Evolutionary conservation across 768 basidiomycete species (phyloP).

Genomic region (Nevesoporus exiguus): DNA sequence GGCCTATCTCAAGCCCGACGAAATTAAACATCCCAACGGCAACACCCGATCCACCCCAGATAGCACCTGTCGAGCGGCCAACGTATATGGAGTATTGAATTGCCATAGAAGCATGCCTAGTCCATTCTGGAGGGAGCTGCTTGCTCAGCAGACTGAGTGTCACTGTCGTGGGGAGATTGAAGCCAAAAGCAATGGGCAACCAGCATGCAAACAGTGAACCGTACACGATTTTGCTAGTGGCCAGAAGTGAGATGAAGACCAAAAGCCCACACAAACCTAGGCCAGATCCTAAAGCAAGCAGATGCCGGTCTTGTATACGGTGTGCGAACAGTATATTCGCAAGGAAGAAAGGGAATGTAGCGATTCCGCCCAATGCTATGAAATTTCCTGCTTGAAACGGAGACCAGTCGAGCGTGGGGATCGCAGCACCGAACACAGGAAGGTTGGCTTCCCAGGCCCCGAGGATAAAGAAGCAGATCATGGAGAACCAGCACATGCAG

Average conservation of each 20-base stretch:
- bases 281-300: constrained; percentile 49
- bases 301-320: constrained; percentile 57
- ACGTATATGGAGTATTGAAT: constrained; percentile 70
- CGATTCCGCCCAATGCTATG: constrained; percentile 62
- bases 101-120: constrained; percentile 48
- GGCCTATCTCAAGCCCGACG: constrained; percentile 54
- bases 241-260: constrained; percentile 46
- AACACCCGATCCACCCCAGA: constrained; percentile 65
- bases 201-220: constrained; percentile 44
- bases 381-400: constrained; percentile 67
- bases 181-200: constrained; percentile 60
- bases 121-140: constrained; percentile 63
- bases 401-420: constrained; percentile 46
- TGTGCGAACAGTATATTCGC: constrained; percentile 54
- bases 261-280: constrained; percentile 53
- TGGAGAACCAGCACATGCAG: constrained; percentile 70
- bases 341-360: constrained; percentile 64
- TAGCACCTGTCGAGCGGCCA: constrained; percentile 62
- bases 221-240: constrained; percentile 40
- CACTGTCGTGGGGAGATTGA: constrained; percentile 69
- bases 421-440: constrained; percentile 51
- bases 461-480: constrained; percentile 68
- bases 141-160: constrained; percentile 67
- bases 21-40: constrained; percentile 55
- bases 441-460: constrained; percentile 69